Base-by-base conservation (phyloP, 2,329 filamentous ascomycete species). In the Capronia epimyces region DNA sequence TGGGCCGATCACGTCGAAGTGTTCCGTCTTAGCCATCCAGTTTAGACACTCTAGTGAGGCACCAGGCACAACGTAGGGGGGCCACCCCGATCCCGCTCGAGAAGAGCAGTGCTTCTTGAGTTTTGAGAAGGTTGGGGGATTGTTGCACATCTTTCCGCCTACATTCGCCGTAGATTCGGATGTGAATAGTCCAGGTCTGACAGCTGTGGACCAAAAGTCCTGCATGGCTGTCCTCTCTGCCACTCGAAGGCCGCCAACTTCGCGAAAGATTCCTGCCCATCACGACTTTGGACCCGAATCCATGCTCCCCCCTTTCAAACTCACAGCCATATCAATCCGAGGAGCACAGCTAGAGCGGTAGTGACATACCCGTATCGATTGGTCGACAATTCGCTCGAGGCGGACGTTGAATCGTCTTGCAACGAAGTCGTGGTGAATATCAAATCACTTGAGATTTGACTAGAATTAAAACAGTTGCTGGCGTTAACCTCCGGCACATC, bases 401-500 rank as follows among this genome's bases (percentile, higher is more conserved):
- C 3, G 4, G 41, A 43, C 41, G 34, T 15, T 13, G 12, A 6
- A 15, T 48, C 49, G 10, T 48, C 45, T 6, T 44, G 18, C 43
- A 57, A 34, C 7, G 52, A 46, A 12, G 42, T 42, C 12, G 59
- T 61, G 10, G 59, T 60, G 74, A 89, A 96, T 58, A 95, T 75
- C 58, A 84, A 77, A 48, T 86, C 78, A 73, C 93, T 90, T 57
- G 79, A 79, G 61, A 95, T 82, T 49, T 87, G 75, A 40, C 79
- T 82, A 53, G 84, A 87, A 74, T 97, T 97, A 76, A 85, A 89
- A 76, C 91, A 97, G 71, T 95, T 96, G 12, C 81, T 77, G 52
- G 77, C 74, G 65, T 86, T 95, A 59, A 96, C 87, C 60, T 84
- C 75, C 49, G 74, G 74, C 43, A 95, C 82, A 65, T 95, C 85